These are phyloP conservation scores for Fusarium circinatum DNA, from an alignment of 2,329 filamentous ascomycete species.

Conservation along the genomic window DNA sequence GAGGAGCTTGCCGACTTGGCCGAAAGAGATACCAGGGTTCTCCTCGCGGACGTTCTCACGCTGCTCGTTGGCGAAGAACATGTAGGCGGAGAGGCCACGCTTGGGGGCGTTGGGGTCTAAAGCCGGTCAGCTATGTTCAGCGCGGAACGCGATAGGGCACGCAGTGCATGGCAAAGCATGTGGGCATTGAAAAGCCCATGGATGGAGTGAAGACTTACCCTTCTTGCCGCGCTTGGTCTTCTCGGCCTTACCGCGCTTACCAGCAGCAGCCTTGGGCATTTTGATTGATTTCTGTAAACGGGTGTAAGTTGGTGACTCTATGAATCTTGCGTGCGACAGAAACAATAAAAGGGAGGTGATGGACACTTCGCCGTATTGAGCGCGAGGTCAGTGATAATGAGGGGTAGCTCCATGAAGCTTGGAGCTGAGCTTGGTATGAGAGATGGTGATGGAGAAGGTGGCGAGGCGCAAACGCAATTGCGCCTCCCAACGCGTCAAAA, in stretches of 20 bases:
- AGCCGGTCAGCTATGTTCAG: neutral
- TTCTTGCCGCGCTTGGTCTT: slow-evolving; percentile 67
- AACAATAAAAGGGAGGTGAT: neutral
- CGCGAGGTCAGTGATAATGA: slow-evolving; percentile 25
- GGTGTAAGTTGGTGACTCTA: slow-evolving; percentile 37
- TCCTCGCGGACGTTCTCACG: slow-evolving; percentile 98
- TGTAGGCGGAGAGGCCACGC: slow-evolving; percentile 99
- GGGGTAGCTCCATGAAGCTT: slow-evolving; percentile 41
- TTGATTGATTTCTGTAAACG: slow-evolving; percentile 50
- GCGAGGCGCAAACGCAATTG: slow-evolving; percentile 48
- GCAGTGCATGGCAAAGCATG: neutral
- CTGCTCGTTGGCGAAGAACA: slow-evolving; percentile 99
- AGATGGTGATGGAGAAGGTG: slow-evolving; percentile 17
- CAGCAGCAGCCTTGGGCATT: slow-evolving; percentile 67
- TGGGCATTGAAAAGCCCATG: neutral
- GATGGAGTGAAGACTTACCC: slow-evolving; percentile 56
- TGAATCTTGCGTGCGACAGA: neutral
- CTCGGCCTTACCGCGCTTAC: slow-evolving; percentile 65
- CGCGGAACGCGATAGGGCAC: neutral
- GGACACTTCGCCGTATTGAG: neutral
- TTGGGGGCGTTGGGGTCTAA: slow-evolving; percentile 97
- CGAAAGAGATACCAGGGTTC: slow-evolving; percentile 97
- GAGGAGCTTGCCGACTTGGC: slow-evolving; percentile 98
- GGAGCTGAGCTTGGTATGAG: slow-evolving; percentile 21
- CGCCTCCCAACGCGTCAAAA: slow-evolving; percentile 30